These are phyloP conservation scores for Aspergillus conjunctus DNA, from an alignment of 495 filamentous ascomycete species.

Conservation along the genomic window DNA sequence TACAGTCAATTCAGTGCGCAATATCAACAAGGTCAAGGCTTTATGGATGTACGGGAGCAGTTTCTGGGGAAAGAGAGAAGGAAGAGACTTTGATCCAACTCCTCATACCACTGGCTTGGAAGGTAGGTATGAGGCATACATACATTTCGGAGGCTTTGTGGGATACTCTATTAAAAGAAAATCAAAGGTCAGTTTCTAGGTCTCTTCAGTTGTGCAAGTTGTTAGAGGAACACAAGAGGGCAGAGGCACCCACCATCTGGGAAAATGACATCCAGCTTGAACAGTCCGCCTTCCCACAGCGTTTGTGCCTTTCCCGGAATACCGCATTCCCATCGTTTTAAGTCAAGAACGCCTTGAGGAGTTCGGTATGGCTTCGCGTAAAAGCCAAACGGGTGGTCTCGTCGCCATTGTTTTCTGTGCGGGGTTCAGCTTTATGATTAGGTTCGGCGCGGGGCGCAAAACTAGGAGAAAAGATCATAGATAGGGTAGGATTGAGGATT, in stretches of 20 bases:
- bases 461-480: not conserved
- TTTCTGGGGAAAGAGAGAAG: too few relatives aligned
- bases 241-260: conserved; percentile 75
- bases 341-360: conserved; percentile 76
- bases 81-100: not conserved
- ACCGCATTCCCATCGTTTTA: conserved; percentile 96
- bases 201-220: not conserved
- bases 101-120: not conserved
- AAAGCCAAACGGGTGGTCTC: conserved; percentile 97
- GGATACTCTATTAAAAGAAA: conserved; percentile 77
- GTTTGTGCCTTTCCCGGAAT: conserved; percentile 95
- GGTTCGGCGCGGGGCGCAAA: conserved; percentile 1
- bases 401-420: conserved; percentile 89
- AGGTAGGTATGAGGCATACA: conserved; percentile 22
- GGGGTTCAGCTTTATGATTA: conserved; percentile 23
- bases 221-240: not conserved
- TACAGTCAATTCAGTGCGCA: conserved; percentile 1
- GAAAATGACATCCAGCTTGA: conserved; percentile 90
- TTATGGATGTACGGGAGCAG: too few relatives aligned
- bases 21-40: not conserved
- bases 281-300: conserved; percentile 93
- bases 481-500: not conserved
- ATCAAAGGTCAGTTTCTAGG: conserved; percentile 26
- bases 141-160: conserved; percentile 98
- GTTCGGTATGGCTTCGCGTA: conserved; percentile 86